Base-by-base conservation (phyloP, 176 grass and related monocot species). In the Panicum miliaceum region DNA sequence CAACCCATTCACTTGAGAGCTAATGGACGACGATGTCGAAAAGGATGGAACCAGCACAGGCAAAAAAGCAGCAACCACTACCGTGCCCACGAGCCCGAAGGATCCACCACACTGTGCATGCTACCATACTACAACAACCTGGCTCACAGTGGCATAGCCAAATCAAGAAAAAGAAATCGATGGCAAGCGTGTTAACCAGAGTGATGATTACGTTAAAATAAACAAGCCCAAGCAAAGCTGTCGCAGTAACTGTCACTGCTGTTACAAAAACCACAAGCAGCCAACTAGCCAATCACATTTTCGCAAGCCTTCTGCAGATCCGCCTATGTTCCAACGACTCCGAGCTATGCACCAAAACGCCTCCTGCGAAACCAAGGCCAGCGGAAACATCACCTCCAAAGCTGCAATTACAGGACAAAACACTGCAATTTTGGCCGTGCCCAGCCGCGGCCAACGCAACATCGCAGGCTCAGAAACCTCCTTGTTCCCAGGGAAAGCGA, bases 351-450 rank as follows among this genome's bases (percentile, higher is more conserved):
- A 40, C 64, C 88, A 89, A 91, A 79, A 27, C 15, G 0, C 11
- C 76, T 58, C 65, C 92, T 84, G 84, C 46, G 76, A 64, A 73
- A 85, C 76, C 92, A 75, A 94, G 57, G 92, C 84, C 54, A 34
- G 15, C 57, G 71, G 43, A 79, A 83, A 71, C 79, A 89, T 58
- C 43, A 68, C 79, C 51, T 87, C 84, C 92, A 85, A 91, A 37
- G 89, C 73, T 75, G 71, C 45, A 20, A 43, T 0, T 0, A 32
- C 38, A 1, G 7, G 59, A 43, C 83, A 84, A 65, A 62, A 29
- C 41, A 13, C 50, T 63, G 10, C 35, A 14, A 1, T 35, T 71
- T 89, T 86, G 82, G 77, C 58, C 18, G 58, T 47, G 53, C 79
- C 52, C 12, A 2, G 34, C n/a, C 7, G 9, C 7, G 20, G 3